Base-by-base conservation (phyloP, 2,329 filamentous ascomycete genomes). In the Chrysosphaeria jannelii region DNA sequence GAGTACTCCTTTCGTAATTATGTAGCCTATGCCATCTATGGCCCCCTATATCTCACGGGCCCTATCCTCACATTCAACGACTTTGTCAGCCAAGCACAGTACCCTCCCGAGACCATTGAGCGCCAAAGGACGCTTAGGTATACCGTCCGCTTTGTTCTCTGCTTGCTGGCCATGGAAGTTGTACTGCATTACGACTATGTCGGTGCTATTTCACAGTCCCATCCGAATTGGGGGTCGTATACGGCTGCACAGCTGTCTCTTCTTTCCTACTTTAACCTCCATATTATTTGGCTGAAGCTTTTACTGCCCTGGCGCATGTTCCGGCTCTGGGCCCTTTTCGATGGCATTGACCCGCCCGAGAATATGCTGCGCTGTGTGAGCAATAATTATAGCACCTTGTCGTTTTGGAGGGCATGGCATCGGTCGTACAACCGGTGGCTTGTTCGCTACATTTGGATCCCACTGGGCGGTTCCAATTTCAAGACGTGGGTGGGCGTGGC, bases 11-110 rank as follows among this genome's bases (percentile, higher is more conserved):
- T 85, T 45, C 63, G 68, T 31, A 89, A 88, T 44, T 93, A 89
- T 42, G 40, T 91, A 21, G 78, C 72, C 21, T 97, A 91, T 41
- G 51, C 66, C 19, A 59, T 93, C 28, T 97, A 97, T 39, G 76
- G 78, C 2, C 85, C 85, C 1, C 57, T 97, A 1, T 97, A 93
- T 43, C 57, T 97, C 15, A 62, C 79, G 0, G 85, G 85, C 0
- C 85, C 85, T 1, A 90, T 97, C 36, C 42, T 97, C 29, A 93
- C 79, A 8, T 97, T 93, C 51, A 97, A 97, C 45, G 88, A 97
- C 49, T 97, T 85, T 50, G 67, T 93, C 30, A 71, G 74, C 1
- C 85, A 97, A 41, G 53, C 57, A 29, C 69, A 74, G 33, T 70
- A 81, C 44, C 57, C 55, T 8, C 46, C 74, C 1, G 56, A 67